These are phyloP conservation scores for Lentinus tigrinus DNA, from an alignment of 768 basidiomycete species.

Conservation along the genomic window DNA sequence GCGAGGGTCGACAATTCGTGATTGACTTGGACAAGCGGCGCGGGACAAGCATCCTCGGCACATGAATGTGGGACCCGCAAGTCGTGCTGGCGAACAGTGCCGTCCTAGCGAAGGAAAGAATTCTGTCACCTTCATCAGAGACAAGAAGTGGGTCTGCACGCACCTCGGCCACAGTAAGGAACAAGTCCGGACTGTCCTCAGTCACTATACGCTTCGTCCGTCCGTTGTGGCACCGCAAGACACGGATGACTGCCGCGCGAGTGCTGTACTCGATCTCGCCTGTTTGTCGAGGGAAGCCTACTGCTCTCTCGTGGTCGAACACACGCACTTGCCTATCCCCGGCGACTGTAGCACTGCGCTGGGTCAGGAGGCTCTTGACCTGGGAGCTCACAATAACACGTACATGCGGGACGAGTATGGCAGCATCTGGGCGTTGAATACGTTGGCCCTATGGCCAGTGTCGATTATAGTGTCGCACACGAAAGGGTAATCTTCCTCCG, in stretches of 20 bases:
- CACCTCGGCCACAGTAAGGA: constrained; percentile 80
- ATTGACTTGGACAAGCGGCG: constrained; percentile 65
- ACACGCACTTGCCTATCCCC: constrained; percentile 76
- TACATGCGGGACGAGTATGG: constrained; percentile 79
- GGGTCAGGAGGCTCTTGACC: neutral
- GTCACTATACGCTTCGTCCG: constrained; percentile 80
- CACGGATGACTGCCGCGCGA: constrained; percentile 46
- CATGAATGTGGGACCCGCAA: constrained; percentile 72
- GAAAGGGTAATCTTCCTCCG: constrained; percentile 57
- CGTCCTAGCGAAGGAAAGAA: constrained; percentile 56
- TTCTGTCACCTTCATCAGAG: constrained; percentile 5
- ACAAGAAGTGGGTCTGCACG: constrained; percentile 15
- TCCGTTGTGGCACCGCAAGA: constrained; percentile 67
- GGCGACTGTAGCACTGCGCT: constrained; percentile 64
- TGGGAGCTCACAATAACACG: constrained; percentile 25
- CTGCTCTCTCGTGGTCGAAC: constrained; percentile 58
- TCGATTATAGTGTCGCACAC: constrained; percentile 63
- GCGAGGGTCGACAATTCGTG: constrained; percentile 72
- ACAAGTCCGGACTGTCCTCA: constrained; percentile 74
- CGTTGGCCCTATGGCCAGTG: constrained; percentile 81
- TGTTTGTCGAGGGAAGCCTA: constrained; percentile 33
- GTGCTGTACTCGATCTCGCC: constrained; percentile 46
- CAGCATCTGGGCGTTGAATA: constrained; percentile 82
- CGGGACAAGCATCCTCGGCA: constrained; percentile 53
- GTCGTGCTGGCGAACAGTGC: constrained; percentile 86